Evolutionary conservation across 352 stramenopile genomes (phyloP).

Genomic region (Halophytophthora batemanensis): DNA sequence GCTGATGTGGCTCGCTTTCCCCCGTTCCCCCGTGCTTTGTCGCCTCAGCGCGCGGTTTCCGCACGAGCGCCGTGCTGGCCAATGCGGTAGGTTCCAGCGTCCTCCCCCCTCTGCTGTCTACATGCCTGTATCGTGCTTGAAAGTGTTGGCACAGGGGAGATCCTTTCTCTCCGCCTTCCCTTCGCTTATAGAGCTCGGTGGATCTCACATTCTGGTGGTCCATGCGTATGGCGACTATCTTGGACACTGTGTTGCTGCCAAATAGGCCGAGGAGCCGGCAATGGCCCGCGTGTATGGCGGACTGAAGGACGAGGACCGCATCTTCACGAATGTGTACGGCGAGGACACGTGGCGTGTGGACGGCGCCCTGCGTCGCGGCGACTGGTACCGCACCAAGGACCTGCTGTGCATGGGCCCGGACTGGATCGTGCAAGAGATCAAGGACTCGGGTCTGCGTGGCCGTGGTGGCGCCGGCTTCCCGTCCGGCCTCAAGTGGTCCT

Average conservation of each 20-base stretch:
- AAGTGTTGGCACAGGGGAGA: background rate
- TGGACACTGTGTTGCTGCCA: background rate
- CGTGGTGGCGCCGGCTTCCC: constrained; percentile 98
- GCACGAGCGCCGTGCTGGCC: constrained; percentile 32
- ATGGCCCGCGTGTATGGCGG: constrained; percentile 91
- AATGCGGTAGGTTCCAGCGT: constrained; percentile 27
- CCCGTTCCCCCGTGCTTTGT: background rate
- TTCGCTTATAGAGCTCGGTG: no score
- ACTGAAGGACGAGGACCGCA: constrained; percentile 98
- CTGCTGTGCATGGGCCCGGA: constrained; percentile 98
- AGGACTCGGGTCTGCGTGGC: constrained; percentile 97
- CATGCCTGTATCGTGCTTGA: background rate
- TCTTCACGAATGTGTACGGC: constrained; percentile 99
- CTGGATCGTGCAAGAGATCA: constrained; percentile 99
- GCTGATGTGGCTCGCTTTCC: no score
- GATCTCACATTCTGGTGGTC: background rate
- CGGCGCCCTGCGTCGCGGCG: constrained; percentile 90
- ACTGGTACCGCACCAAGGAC: constrained; percentile 97
- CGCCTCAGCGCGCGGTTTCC: constrained; percentile 29
- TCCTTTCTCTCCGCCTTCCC: background rate
- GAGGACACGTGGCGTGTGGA: constrained; percentile 91
- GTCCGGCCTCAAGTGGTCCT: constrained; percentile 99
- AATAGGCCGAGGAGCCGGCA: constrained; percentile 40
- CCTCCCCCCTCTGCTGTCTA: background rate
- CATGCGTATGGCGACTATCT: background rate